Evolutionary conservation across 2,329 filamentous ascomycete genomes (phyloP).

Genomic region (Didymella segeticola): DNA sequence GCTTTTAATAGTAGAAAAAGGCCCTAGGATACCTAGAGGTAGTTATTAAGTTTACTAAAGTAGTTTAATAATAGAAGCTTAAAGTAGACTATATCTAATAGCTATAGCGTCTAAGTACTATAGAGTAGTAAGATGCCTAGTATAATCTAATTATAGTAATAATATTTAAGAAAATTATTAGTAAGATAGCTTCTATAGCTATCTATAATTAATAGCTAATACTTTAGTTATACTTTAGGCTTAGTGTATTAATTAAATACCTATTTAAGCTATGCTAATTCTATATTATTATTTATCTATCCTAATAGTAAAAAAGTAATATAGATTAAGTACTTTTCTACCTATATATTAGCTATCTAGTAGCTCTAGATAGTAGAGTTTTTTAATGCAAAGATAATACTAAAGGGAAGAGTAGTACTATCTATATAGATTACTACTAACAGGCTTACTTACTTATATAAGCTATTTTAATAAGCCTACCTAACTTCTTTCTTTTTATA

Average conservation of each 20-base stretch:
- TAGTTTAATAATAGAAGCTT: neutral
- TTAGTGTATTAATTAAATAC: neutral
- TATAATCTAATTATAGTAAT: neutral
- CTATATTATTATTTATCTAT: neutral
- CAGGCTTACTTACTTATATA: neutral
- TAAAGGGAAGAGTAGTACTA: neutral
- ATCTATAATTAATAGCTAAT: neutral
- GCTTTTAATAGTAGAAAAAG: too few relatives aligned
- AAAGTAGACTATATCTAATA: neutral
- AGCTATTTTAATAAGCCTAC: too few relatives aligned
- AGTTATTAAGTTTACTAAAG: too few relatives aligned
- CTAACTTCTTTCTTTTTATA: too few relatives aligned
- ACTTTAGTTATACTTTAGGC: neutral
- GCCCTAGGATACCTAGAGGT: too few relatives aligned
- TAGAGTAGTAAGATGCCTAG: neutral
- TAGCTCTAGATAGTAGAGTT: neutral
- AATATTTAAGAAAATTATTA: neutral
- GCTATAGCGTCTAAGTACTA: neutral
- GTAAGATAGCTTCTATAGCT: neutral
- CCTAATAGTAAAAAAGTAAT: neutral
- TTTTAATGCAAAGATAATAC: neutral
- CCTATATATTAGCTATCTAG: neutral
- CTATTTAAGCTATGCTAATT: neutral
- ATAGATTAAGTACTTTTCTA: neutral
- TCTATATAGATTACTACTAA: neutral